Conservation (phyloP, 2,329 filamentous ascomycete genomes). For the Fusarium napiforme region DNA sequence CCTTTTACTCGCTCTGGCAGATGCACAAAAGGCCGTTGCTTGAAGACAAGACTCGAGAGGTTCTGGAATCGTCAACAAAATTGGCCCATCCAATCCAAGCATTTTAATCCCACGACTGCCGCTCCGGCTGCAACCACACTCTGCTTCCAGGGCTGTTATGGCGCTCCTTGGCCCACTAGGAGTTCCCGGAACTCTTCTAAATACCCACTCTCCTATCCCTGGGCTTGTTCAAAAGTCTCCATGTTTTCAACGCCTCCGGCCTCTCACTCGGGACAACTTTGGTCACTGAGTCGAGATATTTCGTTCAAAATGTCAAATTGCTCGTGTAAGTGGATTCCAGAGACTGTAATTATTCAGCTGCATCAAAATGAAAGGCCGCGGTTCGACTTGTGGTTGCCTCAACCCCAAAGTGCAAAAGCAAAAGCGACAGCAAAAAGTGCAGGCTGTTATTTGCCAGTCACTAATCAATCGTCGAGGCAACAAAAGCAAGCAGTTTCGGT, state of each 20-base stretch:
- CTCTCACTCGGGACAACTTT: constrained; percentile 30
- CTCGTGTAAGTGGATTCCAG: not conserved
- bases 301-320: not conserved
- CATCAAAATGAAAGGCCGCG: not conserved
- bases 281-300: constrained; percentile 3
- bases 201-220: constrained; percentile 17
- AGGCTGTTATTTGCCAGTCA: not conserved
- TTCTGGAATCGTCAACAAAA: constrained; percentile 29
- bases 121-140: constrained; percentile 19
- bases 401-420: not conserved
- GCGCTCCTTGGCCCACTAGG: constrained; percentile 22
- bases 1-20: constrained; percentile 1
- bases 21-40: constrained; percentile 21
- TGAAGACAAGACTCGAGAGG: not conserved
- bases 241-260: constrained; percentile 27
- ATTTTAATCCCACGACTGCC: constrained; percentile 24
- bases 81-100: constrained; percentile 5
- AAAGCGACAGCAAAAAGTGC: not conserved
- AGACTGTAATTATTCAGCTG: not conserved
- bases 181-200: constrained; percentile 3
- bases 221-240: not conserved
- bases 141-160: constrained; percentile 14
- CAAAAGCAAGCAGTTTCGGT: constrained; percentile 21
- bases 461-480: constrained; percentile 7
- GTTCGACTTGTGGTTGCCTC: not conserved